Conservation (phyloP, 2,329 filamentous ascomycete species). For the Alternaria panax region DNA sequence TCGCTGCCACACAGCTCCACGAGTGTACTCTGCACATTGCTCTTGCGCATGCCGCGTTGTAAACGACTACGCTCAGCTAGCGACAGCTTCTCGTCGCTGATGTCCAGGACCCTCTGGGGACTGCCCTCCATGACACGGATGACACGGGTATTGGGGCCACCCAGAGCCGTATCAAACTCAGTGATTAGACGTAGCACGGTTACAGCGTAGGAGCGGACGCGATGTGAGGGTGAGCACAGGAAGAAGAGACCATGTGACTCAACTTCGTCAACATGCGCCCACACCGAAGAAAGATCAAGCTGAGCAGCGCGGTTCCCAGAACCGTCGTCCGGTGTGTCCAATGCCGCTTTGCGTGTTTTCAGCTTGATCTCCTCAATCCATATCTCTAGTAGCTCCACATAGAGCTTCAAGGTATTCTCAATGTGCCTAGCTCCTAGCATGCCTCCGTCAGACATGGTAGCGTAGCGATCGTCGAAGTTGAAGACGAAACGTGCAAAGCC, state of each 20-base stretch:
- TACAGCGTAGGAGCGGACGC: constrained; percentile 88
- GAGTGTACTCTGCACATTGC: constrained; percentile 81
- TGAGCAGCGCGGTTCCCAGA: constrained; percentile 77
- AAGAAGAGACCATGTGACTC: constrained; percentile 98
- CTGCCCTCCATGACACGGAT: constrained; percentile 93
- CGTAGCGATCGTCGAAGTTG: constrained; percentile 96
- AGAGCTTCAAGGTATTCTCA: constrained; percentile 89
- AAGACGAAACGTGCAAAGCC: constrained; percentile 98
- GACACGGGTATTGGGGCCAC: constrained; percentile 79
- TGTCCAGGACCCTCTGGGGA: constrained; percentile 85
- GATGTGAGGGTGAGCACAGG: constrained; percentile 90
- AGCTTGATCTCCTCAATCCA: constrained; percentile 97
- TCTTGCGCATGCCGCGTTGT: constrained; percentile 86
- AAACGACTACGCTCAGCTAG: constrained; percentile 91
- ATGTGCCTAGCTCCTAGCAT: constrained; percentile 95
- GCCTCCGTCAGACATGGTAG: constrained; percentile 96
- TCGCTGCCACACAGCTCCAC: constrained; percentile 96
- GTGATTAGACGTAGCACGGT: constrained; percentile 90
- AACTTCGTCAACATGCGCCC: constrained; percentile 94
- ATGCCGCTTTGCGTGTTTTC: constrained; percentile 76
- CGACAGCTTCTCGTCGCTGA: constrained; percentile 89
- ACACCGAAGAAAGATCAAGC: constrained; percentile 84
- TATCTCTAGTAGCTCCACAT: constrained; percentile 91
- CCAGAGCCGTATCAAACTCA: constrained; percentile 89
- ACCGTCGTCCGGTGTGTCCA: constrained; percentile 68